Evolutionary conservation across 768 basidiomycete genomes (phyloP).

Genomic region (Hortiboletus flavorubellus): DNA sequence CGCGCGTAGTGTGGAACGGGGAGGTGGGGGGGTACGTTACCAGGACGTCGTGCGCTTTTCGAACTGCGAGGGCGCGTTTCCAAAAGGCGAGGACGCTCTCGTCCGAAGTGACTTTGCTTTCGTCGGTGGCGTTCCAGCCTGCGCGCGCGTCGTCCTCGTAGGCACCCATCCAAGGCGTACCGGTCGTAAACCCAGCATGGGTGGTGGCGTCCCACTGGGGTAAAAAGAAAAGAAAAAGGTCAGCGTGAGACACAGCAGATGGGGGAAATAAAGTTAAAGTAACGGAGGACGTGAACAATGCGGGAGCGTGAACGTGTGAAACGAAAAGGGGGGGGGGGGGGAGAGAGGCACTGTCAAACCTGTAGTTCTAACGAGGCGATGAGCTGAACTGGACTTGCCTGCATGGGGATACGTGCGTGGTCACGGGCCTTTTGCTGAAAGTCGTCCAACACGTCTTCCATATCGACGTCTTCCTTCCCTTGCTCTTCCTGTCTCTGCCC

Average conservation of each 20-base stretch:
- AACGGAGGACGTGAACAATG: too few relatives aligned
- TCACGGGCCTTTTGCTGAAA: slow-evolving; percentile 66
- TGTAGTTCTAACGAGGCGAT: background rate
- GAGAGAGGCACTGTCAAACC: too few relatives aligned
- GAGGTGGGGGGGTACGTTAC: slow-evolving; percentile 28
- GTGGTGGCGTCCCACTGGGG: slow-evolving; percentile 54
- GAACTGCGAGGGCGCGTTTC: slow-evolving; percentile 48
- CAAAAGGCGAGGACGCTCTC: slow-evolving; percentile 61
- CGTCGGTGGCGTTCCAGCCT: slow-evolving; percentile 47
- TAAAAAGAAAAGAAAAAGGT: background rate
- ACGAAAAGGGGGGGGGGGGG: background rate
- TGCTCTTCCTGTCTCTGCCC: slow-evolving; percentile 33
- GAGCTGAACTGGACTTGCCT: slow-evolving; percentile 35
- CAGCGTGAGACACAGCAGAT: too few relatives aligned
- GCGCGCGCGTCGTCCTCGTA: slow-evolving; percentile 57
- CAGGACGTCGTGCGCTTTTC: slow-evolving; percentile 48
- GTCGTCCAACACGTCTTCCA: slow-evolving; percentile 56
- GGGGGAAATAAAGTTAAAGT: too few relatives aligned
- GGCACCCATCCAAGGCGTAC: slow-evolving; percentile 71
- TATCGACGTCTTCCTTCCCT: slow-evolving; percentile 46
- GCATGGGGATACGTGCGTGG: slow-evolving; percentile 68
- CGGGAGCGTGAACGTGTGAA: background rate
- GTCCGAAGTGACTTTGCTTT: background rate
- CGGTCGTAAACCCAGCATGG: slow-evolving; percentile 64
- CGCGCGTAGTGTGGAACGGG: too few relatives aligned